Evolutionary conservation across 2,329 filamentous ascomycete species (phyloP).

Genomic region (Penicillium frequentans): DNA sequence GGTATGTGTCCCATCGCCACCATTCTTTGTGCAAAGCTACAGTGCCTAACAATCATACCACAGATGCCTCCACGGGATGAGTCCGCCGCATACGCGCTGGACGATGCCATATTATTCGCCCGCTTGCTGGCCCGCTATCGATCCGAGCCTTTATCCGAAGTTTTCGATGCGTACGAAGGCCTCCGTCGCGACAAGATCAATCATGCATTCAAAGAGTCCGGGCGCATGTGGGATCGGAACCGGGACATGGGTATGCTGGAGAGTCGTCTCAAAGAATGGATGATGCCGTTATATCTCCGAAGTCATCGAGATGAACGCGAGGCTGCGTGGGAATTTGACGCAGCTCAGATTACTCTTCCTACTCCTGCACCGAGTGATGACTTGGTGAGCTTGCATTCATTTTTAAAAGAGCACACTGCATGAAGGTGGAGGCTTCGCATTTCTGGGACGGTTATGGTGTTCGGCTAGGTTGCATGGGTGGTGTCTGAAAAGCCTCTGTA

Average conservation of each 20-base stretch:
- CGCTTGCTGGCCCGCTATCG: constrained; percentile 38
- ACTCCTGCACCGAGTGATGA: constrained; percentile 23
- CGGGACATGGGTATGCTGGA: constrained; percentile 39
- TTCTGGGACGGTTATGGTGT: background rate
- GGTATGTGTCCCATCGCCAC: constrained; percentile 28
- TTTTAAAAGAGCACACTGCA: constrained; percentile 20
- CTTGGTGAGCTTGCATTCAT: constrained; percentile 25
- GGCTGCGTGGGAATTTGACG: constrained; percentile 39
- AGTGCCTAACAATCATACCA: constrained; percentile 6
- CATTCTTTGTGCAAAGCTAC: background rate
- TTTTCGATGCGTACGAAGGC: constrained; percentile 40
- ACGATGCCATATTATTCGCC: constrained; percentile 47
- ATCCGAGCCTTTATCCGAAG: constrained; percentile 30
- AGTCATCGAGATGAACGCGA: constrained; percentile 28
- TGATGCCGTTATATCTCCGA: constrained; percentile 37
- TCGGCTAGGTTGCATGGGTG: constrained; percentile 1
- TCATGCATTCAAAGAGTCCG: constrained; percentile 41
- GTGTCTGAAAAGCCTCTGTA: background rate
- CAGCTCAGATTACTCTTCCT: constrained; percentile 34
- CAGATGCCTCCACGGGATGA: constrained; percentile 51
- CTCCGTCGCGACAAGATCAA: constrained; percentile 40
- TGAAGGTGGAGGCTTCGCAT: background rate
- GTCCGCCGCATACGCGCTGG: constrained; percentile 46
- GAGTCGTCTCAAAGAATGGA: constrained; percentile 39
- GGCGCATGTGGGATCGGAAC: constrained; percentile 41